Evolutionary conservation across 2,329 filamentous ascomycete species (phyloP), one percentile per base, ranked within the genome.

Genomic region (Paraphaeosphaeria minitans): DNA sequence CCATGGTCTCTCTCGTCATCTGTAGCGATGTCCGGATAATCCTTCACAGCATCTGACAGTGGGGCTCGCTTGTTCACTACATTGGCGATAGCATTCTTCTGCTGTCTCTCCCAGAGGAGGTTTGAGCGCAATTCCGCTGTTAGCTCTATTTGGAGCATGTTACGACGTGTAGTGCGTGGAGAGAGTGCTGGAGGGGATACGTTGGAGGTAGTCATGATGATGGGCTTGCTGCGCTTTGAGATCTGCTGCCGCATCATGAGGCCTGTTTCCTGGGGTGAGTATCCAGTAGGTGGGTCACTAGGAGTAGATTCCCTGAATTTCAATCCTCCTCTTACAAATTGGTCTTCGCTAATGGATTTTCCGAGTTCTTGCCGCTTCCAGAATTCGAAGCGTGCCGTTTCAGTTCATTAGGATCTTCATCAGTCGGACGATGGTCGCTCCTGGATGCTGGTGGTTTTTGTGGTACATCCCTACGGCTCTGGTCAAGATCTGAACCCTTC

Each of bases 101-200:
- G 94, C 73, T 96, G 92, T 53, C 95, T 89, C 77, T 99, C 95
- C 91, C 92, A 96, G 16, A 98, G 85, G 14, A 99, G 87, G 69
- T 97, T 91, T 67, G 93, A 90, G 22, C 95, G 88, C 3, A 99
- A 87, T 22, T 92, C 96, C 75, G 97, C 93, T 2, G 94, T 97
- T 55, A 98, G 82, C 80, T 99, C 95, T 0, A 92, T 96, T 9
- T 92, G 90, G 57, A 99, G 85, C 95, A 99, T 99, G 78, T 97
- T 96, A 60, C 93, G 87, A 53, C 95, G 87, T 0, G 93, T 97
- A 0, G 94, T 97, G 58, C 93, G 87, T 4, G 95, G 95, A 5
- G 95, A 98, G 64, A 97, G 84, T 1, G 92, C 91, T 31, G 88
- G 87, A 56, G 91, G 89, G 64, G 90, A 87, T 5, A 81, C 81